Conservation (phyloP, 148 eudicot genomes). For the Spergularia bocconei region DNA sequence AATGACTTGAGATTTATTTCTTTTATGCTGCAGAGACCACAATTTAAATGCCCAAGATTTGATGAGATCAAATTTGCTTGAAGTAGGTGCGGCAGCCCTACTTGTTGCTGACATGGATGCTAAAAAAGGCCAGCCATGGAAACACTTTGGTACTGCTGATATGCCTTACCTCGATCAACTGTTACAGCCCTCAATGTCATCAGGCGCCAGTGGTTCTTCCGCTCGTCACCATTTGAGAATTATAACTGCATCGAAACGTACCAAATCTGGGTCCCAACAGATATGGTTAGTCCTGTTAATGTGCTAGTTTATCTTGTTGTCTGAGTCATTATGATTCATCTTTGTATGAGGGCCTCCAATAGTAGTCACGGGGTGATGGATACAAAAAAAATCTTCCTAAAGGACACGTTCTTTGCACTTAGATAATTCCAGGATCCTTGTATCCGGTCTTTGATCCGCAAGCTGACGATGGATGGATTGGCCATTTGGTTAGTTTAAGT, state of each 20-base stretch:
- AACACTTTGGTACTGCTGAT: constrained; percentile 74
- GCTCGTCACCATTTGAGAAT: constrained; percentile 90
- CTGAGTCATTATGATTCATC: constrained; percentile 10
- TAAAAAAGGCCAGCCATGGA: constrained; percentile 81
- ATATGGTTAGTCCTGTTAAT: constrained; percentile 60
- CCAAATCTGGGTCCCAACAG: constrained; percentile 68
- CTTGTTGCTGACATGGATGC: constrained; percentile 87
- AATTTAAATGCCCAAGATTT: constrained; percentile 51
- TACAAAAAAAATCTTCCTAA: background rate
- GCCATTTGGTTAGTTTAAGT: constrained; percentile 5
- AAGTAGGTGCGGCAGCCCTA: constrained; percentile 96
- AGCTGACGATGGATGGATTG: too few species aligned
- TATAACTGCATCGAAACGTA: constrained; percentile 84
- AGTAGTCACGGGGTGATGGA: background rate
- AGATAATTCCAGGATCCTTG: too few species aligned
- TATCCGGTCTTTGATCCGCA: too few species aligned
- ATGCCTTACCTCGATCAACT: constrained; percentile 97
- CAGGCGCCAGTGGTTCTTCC: constrained; percentile 70
- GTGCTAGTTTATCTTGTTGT: background rate
- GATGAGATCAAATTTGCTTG: constrained; percentile 68
- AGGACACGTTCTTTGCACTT: background rate
- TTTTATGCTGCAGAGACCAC: constrained; percentile 54
- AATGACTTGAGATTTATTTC: constrained; percentile 17
- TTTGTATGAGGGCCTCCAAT: background rate
- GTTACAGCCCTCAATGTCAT: constrained; percentile 84